phyloP scores from a whole-genome alignment of 805 yeast species.

The Tetrapisispora phaffii region DNA sequence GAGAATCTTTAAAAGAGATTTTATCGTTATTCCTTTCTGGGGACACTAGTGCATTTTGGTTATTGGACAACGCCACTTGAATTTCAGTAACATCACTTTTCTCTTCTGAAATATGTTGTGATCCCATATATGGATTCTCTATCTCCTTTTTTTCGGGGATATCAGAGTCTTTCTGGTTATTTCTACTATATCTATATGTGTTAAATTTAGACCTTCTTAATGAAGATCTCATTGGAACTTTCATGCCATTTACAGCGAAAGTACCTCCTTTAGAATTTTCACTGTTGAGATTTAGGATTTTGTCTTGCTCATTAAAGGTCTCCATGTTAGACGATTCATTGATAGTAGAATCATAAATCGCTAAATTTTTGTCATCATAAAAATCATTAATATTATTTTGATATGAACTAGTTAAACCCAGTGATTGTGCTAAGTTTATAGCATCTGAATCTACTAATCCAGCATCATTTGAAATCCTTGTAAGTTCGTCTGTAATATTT shows the following conservation, averaged over 20 bases:
- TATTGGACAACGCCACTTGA: neutral
- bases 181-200: constrained; percentile 35
- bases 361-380: constrained; percentile 5
- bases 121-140: neutral
- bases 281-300: neutral
- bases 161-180: neutral
- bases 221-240: constrained; percentile 28
- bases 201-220: constrained; percentile 42
- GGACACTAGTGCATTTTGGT: neutral
- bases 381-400: neutral
- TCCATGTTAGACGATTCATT: neutral
- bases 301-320: no score
- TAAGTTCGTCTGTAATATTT: constrained; percentile 66
- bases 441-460: constrained; percentile 76
- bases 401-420: constrained; percentile 57
- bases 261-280: constrained; percentile 17
- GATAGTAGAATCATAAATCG: neutral
- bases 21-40: constrained; percentile 2
- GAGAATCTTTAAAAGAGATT: neutral
- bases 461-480: constrained; percentile 62
- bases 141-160: neutral
- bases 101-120: neutral
- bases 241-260: constrained; percentile 21
- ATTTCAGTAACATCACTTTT: neutral
- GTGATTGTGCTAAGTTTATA: constrained; percentile 67